Conservation (phyloP, 2,329 filamentous ascomycete genomes). For the Furcasterigmium furcatum region DNA sequence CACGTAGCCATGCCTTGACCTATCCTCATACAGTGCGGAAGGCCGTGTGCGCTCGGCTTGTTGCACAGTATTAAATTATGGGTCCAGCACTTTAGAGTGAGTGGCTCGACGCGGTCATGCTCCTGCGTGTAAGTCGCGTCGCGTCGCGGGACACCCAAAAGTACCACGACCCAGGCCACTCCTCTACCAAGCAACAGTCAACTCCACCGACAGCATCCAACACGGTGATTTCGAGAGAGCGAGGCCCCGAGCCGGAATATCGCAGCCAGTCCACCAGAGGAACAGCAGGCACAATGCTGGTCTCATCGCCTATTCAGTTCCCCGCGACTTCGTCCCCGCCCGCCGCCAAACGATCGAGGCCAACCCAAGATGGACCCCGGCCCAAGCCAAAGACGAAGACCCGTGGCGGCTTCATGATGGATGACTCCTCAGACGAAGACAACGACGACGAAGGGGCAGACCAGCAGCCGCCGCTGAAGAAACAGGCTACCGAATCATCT, state of each 20-base stretch:
- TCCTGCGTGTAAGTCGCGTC: slow-evolving; percentile 7
- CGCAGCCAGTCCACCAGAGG: neutral
- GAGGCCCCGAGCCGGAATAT: neutral
- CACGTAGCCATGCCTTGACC: no score
- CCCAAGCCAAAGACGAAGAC: slow-evolving; percentile 26
- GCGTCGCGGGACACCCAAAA: slow-evolving; percentile 5
- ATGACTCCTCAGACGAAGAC: slow-evolving; percentile 29
- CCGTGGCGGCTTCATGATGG: slow-evolving; percentile 34
- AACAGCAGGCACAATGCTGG: slow-evolving; percentile 44
- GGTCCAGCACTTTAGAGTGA: neutral
- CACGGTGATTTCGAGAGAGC: neutral
- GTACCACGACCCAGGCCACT: neutral
- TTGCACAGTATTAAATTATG: neutral
- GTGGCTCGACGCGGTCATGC: neutral
- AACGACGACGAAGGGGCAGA: slow-evolving; percentile 11
- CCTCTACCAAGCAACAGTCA: slow-evolving; percentile 2
- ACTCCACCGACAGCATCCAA: neutral
- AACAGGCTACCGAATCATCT: slow-evolving; percentile 3
- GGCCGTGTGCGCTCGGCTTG: no score
- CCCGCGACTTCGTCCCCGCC: slow-evolving; percentile 44
- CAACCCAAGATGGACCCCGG: slow-evolving; percentile 26
- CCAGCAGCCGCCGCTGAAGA: slow-evolving; percentile 12
- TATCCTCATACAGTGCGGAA: no score
- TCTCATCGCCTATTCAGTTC: slow-evolving; percentile 57
- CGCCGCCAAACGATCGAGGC: slow-evolving; percentile 29